Evolutionary conservation across 1,284 basidiomycete genomes (phyloP).

Genomic region (Entoloma clypeatum): DNA sequence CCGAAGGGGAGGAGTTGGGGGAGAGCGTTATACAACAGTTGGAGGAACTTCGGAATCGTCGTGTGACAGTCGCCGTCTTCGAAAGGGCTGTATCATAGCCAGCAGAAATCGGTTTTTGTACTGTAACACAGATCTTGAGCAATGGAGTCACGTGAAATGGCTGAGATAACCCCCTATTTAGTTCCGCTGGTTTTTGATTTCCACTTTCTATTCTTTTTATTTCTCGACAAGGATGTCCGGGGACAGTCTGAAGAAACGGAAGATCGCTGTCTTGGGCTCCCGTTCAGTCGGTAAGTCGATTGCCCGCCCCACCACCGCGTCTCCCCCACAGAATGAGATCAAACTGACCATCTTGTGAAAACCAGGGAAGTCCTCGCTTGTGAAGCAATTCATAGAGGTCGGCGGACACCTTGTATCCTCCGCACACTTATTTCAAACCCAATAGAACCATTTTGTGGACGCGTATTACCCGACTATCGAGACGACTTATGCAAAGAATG

Average conservation of each 20-base stretch:
- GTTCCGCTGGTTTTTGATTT: conserved; percentile 6
- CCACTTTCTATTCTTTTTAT: conserved; percentile 12
- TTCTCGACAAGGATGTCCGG: conserved; percentile 28
- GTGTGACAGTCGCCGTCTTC: too few relatives aligned
- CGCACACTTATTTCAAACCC: conserved; percentile 63
- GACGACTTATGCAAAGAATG: conserved; percentile 82
- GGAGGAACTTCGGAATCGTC: too few relatives aligned
- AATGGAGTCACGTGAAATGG: conserved; percentile 11
- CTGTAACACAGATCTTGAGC: too few relatives aligned
- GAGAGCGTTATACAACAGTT: too few relatives aligned
- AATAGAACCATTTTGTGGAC: conserved; percentile 57
- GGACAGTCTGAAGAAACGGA: conserved; percentile 71
- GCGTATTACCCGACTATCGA: conserved; percentile 90
- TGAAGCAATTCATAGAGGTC: conserved; percentile 49
- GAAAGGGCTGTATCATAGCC: too few relatives aligned
- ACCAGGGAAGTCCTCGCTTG: conserved; percentile 48
- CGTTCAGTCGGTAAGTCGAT: conserved; percentile 46
- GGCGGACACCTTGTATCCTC: conserved; percentile 6
- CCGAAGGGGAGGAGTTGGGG: too few relatives aligned
- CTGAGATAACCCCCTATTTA: conserved; percentile 9
- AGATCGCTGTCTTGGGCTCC: conserved; percentile 51
- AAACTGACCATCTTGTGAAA: conserved; percentile 5
- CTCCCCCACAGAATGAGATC: background rate
- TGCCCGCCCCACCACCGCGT: background rate
- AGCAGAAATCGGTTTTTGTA: too few relatives aligned